Evolutionary conservation across 129 eudicot genomes (phyloP).

Genomic region (Tagetes erecta): DNA sequence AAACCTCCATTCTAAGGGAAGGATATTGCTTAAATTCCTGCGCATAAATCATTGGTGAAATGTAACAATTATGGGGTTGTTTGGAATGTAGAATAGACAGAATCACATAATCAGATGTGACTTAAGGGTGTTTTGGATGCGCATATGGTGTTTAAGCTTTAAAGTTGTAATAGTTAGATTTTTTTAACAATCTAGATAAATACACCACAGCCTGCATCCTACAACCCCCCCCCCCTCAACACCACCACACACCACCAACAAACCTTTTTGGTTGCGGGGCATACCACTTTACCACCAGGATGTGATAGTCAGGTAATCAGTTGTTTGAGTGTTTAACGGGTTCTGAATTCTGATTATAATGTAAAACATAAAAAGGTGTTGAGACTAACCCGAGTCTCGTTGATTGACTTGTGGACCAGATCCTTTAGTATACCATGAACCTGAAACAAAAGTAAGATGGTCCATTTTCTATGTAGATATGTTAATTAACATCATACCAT

Average conservation of each 20-base stretch:
- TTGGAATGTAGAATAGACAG: neutral
- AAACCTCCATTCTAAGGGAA: neutral
- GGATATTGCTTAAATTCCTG: neutral
- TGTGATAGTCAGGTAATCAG: neutral
- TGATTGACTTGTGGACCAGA: neutral
- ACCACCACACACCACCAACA: no score
- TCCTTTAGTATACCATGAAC: neutral
- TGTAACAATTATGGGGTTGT: neutral
- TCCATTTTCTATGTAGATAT: neutral
- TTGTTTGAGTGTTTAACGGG: neutral
- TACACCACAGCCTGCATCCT: no score
- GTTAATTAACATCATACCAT: neutral
- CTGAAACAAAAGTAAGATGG: neutral
- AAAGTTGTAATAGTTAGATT: neutral
- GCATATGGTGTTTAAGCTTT: neutral
- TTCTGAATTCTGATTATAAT: no score
- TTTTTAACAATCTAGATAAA: no score
- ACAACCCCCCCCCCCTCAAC: no score
- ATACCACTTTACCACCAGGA: no score
- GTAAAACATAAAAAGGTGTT: neutral
- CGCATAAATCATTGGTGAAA: neutral
- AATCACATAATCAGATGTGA: neutral
- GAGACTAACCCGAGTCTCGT: neutral
- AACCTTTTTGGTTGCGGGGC: no score
- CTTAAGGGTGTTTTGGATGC: neutral